phyloP scores from a whole-genome alignment of 805 yeast genomes.

The Cyberlindnera maritima region DNA sequence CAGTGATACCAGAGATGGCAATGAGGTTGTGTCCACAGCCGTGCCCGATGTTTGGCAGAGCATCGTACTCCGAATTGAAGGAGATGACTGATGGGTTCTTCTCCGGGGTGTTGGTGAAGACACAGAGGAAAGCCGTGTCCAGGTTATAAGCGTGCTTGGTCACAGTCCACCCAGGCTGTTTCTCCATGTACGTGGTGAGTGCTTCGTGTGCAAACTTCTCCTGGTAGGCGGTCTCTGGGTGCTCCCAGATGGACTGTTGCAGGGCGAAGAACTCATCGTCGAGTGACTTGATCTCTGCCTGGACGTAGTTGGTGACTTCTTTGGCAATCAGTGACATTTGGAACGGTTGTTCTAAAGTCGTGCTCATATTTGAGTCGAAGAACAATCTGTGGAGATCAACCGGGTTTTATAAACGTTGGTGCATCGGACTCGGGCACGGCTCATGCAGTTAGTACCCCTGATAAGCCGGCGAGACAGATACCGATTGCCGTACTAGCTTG shows the following conservation, averaged over 20 bases:
- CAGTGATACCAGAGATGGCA: constrained; percentile 12
- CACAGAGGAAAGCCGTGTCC: constrained; percentile 8
- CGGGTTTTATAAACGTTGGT: no score
- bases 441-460: no score
- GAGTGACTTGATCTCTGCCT: constrained; percentile 1
- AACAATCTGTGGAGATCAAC: no score
- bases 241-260: constrained; percentile 8
- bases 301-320: constrained; percentile 3
- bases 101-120: constrained; percentile 1
- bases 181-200: constrained; percentile 3
- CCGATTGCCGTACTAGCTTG: no score
- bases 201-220: constrained; percentile 10
- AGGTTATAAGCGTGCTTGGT: constrained; percentile 7
- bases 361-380: no score
- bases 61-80: constrained; percentile 13
- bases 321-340: not conserved
- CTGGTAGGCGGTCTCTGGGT: constrained; percentile 7
- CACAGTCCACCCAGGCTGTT: constrained; percentile 7
- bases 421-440: no score
- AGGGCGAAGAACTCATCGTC: constrained; percentile 5
- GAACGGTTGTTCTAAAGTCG: no score
- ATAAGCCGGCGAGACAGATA: no score
- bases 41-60: constrained; percentile 12
- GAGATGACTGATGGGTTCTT: constrained; percentile 3
- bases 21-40: constrained; percentile 14